A percentile compares a stretch with the other conserved stretches of the same genome.
These are phyloP conservation scores for Primulina eburnea DNA, from an alignment of 257 asterid species.

Conservation along the genomic window DNA sequence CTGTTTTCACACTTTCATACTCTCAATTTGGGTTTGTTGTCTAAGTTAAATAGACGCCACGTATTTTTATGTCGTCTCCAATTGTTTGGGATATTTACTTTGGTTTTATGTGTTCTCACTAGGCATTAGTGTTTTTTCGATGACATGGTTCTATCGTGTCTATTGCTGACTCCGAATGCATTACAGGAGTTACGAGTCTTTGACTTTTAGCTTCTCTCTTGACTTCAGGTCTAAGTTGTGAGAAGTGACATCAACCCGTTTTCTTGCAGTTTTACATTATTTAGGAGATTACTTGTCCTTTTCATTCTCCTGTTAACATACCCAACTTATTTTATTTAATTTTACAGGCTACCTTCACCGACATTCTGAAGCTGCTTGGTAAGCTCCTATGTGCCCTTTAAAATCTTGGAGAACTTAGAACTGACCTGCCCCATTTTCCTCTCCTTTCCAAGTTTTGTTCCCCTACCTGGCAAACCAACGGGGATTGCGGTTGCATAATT, in stretches of 20 bases:
- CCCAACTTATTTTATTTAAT: conserved; percentile 5
- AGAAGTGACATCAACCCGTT: not conserved
- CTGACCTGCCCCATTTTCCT: not conserved
- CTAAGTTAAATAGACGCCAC: not conserved
- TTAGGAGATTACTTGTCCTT: not conserved
- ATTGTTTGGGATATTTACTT: not conserved
- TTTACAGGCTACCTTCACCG: conserved; percentile 92
- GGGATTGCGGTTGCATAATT: not conserved
- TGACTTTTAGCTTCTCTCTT: not conserved
- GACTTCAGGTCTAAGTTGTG: not conserved
- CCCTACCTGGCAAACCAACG: not conserved
- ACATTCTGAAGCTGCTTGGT: conserved; percentile 89
- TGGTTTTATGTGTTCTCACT: not conserved
- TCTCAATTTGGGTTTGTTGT: not conserved
- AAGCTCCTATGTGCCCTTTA: conserved; percentile 23
- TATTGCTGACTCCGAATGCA: not conserved
- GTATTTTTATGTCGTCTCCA: not conserved
- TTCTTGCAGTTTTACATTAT: conserved; percentile 1
- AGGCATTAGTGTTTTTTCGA: not conserved
- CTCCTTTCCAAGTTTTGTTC: not conserved
- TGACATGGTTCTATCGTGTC: not conserved
- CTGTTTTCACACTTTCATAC: conserved; percentile 14
- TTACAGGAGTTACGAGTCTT: not conserved
- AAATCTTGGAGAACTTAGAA: not conserved
- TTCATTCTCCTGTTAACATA: conserved; percentile 2